Percentiles rank a stretch among this genome's conserved stretches.
Evolutionary conservation across 179 eudicot species (phyloP).

Genomic region (Silene vulgaris): DNA sequence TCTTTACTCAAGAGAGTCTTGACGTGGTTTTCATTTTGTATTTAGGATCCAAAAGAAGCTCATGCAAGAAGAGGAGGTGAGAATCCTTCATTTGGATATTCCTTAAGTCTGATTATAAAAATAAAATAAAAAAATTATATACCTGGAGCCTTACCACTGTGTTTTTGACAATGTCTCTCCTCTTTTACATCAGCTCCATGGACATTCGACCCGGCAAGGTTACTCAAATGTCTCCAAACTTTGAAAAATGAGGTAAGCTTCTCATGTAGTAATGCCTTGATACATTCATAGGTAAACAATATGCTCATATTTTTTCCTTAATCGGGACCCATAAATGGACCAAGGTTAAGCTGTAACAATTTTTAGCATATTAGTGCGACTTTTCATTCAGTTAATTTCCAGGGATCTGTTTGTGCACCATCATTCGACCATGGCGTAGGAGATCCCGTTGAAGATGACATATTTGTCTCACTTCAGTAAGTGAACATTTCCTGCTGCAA

Average conservation of each 20-base stretch:
- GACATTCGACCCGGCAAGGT: conserved; percentile 77
- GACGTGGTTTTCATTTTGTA: conserved; percentile 11
- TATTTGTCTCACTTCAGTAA: conserved; percentile 77
- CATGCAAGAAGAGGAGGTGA: conserved; percentile 99
- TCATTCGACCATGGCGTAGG: conserved; percentile 98
- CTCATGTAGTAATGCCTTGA: background rate
- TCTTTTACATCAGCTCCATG: conserved; percentile 73
- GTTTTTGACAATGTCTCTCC: conserved; percentile 22
- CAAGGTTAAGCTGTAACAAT: background rate
- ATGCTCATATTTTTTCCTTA: background rate
- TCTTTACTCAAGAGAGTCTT: conserved; percentile 3
- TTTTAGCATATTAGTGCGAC: conserved; percentile 4
- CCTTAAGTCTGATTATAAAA: background rate
- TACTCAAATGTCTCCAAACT: conserved; percentile 70
- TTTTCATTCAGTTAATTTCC: conserved; percentile 11
- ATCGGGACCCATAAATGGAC: background rate
- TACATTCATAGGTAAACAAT: background rate
- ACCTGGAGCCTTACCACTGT: conserved; percentile 2
- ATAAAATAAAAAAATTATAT: no score
- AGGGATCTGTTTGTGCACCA: conserved; percentile 92
- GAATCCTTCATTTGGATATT: conserved; percentile 24
- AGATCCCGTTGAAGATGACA: conserved; percentile 91
- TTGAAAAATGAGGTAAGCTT: conserved; percentile 58
- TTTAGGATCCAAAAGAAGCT: conserved; percentile 90
- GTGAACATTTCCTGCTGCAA: conserved; percentile 24